Base-by-base conservation (phyloP, 371 early-diverging fungal species). In the Rhizomucor pusillus region DNA sequence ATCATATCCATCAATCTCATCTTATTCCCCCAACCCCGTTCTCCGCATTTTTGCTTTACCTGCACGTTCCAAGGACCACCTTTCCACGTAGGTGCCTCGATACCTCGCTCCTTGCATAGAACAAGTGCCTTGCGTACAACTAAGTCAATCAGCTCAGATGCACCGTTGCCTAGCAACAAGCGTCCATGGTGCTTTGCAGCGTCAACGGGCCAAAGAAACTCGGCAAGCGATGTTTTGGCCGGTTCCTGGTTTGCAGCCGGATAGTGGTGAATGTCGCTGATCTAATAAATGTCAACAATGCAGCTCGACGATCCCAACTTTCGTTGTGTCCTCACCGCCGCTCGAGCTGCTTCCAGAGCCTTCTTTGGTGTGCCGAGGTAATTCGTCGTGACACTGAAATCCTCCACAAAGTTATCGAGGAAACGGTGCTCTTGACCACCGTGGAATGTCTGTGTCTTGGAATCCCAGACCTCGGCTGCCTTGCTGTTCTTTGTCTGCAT, bases 211-310 rank as follows among this genome's bases (percentile, higher is more conserved):
- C 92, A 91, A 41, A 92, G 71, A 62, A 90, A 92, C 48, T 80
- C 65, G 16, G 92, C 92, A 34, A 92, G 77, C 6, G 79, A 78
- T 2, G 91, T 77, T 59, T 90, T 90, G 43, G 91, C 90, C 13
- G 92, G 92, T 65, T 92, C 92, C 62, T 92, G 92, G 68, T 92
- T 81, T 5, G 90, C 92, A 29, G 92, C 90, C 34, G 92, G 92
- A 59, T 92, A 92, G 66, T 92, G 92, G 62, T 87, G 87, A 60
- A 87, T 79, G 41, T 82, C 84, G 22, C 73, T 66, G 23, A 89
- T 67, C 77, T 90, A 69, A 14, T 33, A 36, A 20, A 23, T 57
- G 41, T 9, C 36, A 46, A 25, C n/a, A 10, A 47, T 6, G 6
- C 19, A 23, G 20, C 13, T 40, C 22, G 19, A 16, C 39, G 4